Percentiles rank a stretch among this genome's conserved stretches.
Evolutionary conservation across 768 basidiomycete species (phyloP).

Genomic region (Tylopilus sp.): DNA sequence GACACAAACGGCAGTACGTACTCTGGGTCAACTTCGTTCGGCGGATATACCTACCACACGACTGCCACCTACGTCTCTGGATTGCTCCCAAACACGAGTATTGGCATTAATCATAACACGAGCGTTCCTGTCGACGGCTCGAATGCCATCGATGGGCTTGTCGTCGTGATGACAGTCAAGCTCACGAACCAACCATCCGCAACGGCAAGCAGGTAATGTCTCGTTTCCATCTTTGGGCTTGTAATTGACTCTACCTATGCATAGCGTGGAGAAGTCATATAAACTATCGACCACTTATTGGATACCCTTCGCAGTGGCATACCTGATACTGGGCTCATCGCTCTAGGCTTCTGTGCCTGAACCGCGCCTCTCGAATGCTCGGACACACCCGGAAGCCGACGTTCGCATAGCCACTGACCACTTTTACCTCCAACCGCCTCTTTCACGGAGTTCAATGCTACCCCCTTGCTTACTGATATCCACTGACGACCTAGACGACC

Average conservation of each 20-base stretch:
- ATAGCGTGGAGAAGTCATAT: constrained; percentile 17
- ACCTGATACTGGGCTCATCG: constrained; percentile 6
- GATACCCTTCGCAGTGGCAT: constrained; percentile 15
- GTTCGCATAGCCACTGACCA: background rate
- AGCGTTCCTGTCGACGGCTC: constrained; percentile 48
- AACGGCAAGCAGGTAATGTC: constrained; percentile 16
- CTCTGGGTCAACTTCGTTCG: constrained; percentile 59
- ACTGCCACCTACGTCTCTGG: constrained; percentile 66
- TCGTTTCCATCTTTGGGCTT: background rate
- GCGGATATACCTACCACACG: constrained; percentile 72
- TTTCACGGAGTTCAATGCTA: background rate
- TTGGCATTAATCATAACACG: constrained; percentile 64
- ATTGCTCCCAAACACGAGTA: constrained; percentile 63
- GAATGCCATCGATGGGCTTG: constrained; percentile 78
- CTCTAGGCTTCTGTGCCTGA: constrained; percentile 3
- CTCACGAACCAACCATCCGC: constrained; percentile 43
- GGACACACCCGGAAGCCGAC: background rate
- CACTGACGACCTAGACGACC: background rate
- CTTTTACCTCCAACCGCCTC: no score
- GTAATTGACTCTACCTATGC: background rate
- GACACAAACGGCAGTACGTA: constrained; percentile 52
- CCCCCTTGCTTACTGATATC: background rate
- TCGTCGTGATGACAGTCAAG: constrained; percentile 72
- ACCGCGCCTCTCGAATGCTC: background rate
- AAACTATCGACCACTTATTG: constrained; percentile 7